These are phyloP conservation scores for Lasiodiplodia sp. DNA, from an alignment of 2,329 filamentous ascomycete genomes.

Conservation along the genomic window DNA sequence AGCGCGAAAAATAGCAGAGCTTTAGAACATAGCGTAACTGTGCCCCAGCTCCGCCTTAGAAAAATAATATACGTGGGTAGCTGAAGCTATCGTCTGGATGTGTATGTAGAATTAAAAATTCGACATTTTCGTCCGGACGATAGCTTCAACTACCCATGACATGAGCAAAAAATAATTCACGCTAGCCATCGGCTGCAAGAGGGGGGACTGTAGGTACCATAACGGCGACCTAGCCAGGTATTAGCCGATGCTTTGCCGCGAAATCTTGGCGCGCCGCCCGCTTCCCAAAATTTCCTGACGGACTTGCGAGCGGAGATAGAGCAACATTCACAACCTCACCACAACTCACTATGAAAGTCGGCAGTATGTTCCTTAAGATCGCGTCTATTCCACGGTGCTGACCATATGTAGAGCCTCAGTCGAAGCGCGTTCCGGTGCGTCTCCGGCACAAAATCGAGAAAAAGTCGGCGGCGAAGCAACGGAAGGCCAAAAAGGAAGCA, in stretches of 20 bases:
- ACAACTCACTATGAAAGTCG: constrained; percentile 49
- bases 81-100: no score
- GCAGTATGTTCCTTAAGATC: constrained; percentile 43
- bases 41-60: no score
- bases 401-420: constrained; percentile 78
- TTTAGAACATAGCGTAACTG: no score
- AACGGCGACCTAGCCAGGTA: background rate
- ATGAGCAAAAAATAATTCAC: no score
- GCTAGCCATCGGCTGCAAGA: no score
- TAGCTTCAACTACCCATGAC: no score
- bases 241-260: constrained; percentile 16
- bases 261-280: constrained; percentile 35
- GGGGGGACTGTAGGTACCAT: no score
- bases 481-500: constrained; percentile 84
- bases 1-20: no score
- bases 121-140: no score
- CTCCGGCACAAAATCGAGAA: constrained; percentile 97
- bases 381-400: background rate
- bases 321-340: constrained; percentile 30
- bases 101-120: no score
- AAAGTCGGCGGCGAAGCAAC: constrained; percentile 85
- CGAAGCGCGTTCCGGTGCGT: constrained; percentile 88
- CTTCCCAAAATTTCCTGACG: constrained; percentile 31
- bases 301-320: constrained; percentile 7
- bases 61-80: no score